These are phyloP conservation scores for Sordariomycetes sp. DNA, from an alignment of 2,329 filamentous ascomycete species.

Conservation along the genomic window DNA sequence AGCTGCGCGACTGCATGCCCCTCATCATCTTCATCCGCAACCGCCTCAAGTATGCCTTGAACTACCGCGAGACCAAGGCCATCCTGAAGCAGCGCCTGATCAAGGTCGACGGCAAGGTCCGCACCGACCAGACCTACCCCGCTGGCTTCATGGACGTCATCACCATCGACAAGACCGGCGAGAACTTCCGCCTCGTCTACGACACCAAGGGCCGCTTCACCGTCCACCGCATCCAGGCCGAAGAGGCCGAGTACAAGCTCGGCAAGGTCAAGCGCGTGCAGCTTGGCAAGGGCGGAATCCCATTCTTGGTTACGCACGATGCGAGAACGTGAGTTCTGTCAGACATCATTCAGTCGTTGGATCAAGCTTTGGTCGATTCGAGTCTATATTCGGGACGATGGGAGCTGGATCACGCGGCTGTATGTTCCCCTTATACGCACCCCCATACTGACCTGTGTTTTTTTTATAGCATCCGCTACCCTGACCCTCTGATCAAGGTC, in stretches of 20 bases:
- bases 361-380: conserved; percentile 88
- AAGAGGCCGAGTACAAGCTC: conserved; percentile 99
- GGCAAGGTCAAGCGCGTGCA: conserved; percentile 99
- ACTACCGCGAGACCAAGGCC: conserved; percentile 92
- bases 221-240: conserved; percentile 96
- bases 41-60: conserved; percentile 99
- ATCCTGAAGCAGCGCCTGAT: conserved; percentile 99
- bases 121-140: conserved; percentile 96
- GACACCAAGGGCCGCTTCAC: conserved; percentile 99
- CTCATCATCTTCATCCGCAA: conserved; percentile 96
- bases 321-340: conserved; percentile 99
- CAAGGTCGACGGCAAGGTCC: conserved; percentile 99
- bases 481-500: conserved; percentile 96
- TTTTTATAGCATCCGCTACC: conserved; percentile 84
- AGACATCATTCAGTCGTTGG: conserved; percentile 99
- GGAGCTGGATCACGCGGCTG: conserved; percentile 40
- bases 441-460: conserved; percentile 26
- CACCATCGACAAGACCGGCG: conserved; percentile 98
- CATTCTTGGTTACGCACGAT: conserved; percentile 99
- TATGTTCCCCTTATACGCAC: conserved; percentile 31
- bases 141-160: conserved; percentile 99
- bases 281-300: conserved; percentile 98
- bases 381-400: conserved; percentile 13
- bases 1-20: conserved; percentile 97
- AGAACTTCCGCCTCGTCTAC: conserved; percentile 99